A percentile compares a stretch with the other conserved stretches of the same genome.
Evolutionary conservation across 2,329 filamentous ascomycete genomes (phyloP).

Genomic region (Neurospora sp.): DNA sequence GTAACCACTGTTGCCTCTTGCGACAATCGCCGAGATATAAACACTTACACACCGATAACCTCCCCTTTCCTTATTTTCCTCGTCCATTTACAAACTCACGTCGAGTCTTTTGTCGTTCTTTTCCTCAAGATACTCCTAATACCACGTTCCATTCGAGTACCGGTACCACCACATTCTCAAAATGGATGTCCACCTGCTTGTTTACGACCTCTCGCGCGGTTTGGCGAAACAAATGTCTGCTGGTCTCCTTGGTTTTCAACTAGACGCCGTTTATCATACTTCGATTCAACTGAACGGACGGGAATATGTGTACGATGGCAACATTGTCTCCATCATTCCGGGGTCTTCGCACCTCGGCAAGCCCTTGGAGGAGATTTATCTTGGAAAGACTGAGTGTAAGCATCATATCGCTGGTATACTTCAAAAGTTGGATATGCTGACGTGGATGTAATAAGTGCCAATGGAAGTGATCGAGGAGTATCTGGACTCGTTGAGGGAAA

Average conservation of each 20-base stretch:
- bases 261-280: slow-evolving; percentile 94
- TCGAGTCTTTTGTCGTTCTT: not conserved
- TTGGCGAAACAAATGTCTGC: slow-evolving; percentile 45
- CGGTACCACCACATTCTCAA: not conserved
- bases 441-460: slow-evolving; percentile 38
- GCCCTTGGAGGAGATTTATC: slow-evolving; percentile 63
- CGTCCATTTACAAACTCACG: not conserved
- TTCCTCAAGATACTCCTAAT: not conserved
- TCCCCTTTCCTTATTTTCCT: not conserved
- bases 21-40: not conserved
- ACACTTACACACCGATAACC: not conserved
- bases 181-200: slow-evolving; percentile 69
- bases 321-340: slow-evolving; percentile 70
- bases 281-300: slow-evolving; percentile 74
- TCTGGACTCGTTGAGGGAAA: slow-evolving; percentile 67
- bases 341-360: slow-evolving; percentile 79
- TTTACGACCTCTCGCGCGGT: slow-evolving; percentile 67
- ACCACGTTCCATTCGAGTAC: not conserved
- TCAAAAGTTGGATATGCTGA: not conserved
- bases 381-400: slow-evolving; percentile 58
- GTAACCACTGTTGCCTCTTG: not conserved
- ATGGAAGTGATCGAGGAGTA: slow-evolving; percentile 80
- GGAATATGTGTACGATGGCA: slow-evolving; percentile 86
- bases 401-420: not conserved
- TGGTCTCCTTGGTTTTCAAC: slow-evolving; percentile 45